Evolutionary conservation across 2,329 filamentous ascomycete genomes (phyloP), one percentile per base, ranked within the genome.

Genomic region (Lachnellula cervina): DNA sequence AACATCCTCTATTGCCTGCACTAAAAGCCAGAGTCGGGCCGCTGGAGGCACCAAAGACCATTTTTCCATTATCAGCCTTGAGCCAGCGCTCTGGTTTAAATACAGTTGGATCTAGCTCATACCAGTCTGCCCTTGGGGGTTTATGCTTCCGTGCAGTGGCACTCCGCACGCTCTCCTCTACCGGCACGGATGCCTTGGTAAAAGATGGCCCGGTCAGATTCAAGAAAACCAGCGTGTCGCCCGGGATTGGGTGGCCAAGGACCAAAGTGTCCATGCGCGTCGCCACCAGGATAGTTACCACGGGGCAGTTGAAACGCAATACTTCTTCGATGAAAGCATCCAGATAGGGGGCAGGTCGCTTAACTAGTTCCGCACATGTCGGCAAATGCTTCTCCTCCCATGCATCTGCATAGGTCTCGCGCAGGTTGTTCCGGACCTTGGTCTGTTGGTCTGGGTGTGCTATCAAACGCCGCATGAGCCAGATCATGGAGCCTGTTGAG

Each of bases 51-150:
- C 71, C 68, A 40, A 71, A 74, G 16, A 63, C 62, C 44, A 55
- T 55, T 1, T 40, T 28, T 43, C 60, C 55, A 13, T 49, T 35
- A 3, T 65, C 45, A 4, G 44, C 40, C 8, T 44, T 35, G 8
- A 75, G 65, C 73, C 73, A 76, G 8, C 73, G 62, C 58, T 74
- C 72, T 1, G 73, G 73, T 43, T 62, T 62, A 60, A 72, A 75
- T 8, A 56, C 57, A 1, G 48, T 61, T 3, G 71, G 58, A 37
- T 71, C 66, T n/a, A 50, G 16, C 1, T 28, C 28, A 28, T 62
- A 49, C 55, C 71, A 74, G 0, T 50, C 49, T 0, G 67, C 66
- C 1, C 66, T 63, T 5, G 65, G 59, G 9, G 55, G 47, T 48
- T 56, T 53, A 32, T 51, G 46, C 4, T 42, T 40, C 13, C 17